Percentiles rank a stretch among this genome's conserved stretches.
Conservation (phyloP, 2,329 filamentous ascomycete genomes). For the Pseudonectria buxi region DNA sequence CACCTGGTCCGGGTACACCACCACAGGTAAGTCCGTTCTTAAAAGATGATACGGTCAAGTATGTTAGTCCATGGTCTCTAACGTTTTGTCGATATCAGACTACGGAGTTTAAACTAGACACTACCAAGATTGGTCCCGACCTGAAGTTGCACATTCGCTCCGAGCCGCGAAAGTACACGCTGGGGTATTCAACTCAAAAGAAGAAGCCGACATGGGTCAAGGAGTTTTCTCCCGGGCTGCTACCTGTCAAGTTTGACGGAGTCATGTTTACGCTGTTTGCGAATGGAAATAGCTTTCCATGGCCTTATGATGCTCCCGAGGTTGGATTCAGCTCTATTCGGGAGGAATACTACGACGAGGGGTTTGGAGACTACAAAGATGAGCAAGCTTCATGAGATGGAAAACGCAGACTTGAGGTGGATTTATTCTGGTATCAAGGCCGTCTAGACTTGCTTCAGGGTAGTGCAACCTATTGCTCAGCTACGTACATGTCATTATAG, state of each 20-base stretch:
- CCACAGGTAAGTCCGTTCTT: slow-evolving; percentile 6
- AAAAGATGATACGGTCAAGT: too few relatives aligned
- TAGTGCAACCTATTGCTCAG: too few relatives aligned
- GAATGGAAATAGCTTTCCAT: slow-evolving; percentile 15
- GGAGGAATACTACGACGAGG: slow-evolving; percentile 16
- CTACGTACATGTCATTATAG: too few relatives aligned
- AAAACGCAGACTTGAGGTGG: too few relatives aligned
- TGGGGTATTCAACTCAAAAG: slow-evolving; percentile 15
- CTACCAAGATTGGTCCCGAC: slow-evolving; percentile 4
- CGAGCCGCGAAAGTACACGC: slow-evolving; percentile 13
- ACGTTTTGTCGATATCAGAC: background rate
- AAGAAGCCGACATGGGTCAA: slow-evolving; percentile 9
- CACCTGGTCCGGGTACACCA: slow-evolving; percentile 7
- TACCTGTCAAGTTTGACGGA: slow-evolving; percentile 14
- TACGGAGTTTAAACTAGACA: slow-evolving; percentile 3
- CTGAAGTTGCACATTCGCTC: slow-evolving; percentile 16
- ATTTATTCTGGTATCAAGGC: too few relatives aligned
- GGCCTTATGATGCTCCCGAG: slow-evolving; percentile 13
- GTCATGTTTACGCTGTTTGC: slow-evolving; percentile 19
- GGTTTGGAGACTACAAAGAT: slow-evolving; percentile 5
- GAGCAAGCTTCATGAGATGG: background rate
- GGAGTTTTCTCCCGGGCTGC: slow-evolving; percentile 6
- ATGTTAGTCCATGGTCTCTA: background rate
- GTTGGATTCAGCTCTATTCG: slow-evolving; percentile 15
- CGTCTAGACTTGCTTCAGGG: too few relatives aligned